Conservation (phyloP, 202 grass and related monocot genomes). For the Zizania palustris region DNA sequence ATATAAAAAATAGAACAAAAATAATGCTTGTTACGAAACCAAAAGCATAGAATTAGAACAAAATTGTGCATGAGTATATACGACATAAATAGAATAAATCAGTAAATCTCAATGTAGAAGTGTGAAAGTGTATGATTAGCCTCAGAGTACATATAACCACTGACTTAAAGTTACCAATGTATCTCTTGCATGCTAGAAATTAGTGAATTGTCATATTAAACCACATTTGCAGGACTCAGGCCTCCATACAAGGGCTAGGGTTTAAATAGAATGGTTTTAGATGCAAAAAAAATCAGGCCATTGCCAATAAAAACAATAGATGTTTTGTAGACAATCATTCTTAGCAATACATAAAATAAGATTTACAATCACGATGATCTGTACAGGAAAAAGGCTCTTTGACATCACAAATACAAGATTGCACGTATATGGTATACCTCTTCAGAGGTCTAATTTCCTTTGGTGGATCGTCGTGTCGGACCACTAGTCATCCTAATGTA, state of each 20-base stretch:
- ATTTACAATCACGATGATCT: constrained; percentile 7
- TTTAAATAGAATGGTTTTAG: too few species aligned
- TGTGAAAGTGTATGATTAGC: constrained; percentile 12
- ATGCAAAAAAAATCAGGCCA: too few species aligned
- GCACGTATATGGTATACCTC: constrained; percentile 59
- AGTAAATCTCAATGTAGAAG: constrained; percentile 12
- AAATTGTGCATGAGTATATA: neutral
- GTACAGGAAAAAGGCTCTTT: constrained; percentile 30
- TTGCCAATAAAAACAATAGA: neutral
- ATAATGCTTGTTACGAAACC: too few species aligned
- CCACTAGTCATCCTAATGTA: constrained; percentile 80
- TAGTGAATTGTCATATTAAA: constrained; percentile 18
- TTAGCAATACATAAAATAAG: constrained; percentile 9
- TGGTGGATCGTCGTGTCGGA: constrained; percentile 84
- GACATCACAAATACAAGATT: constrained; percentile 8
- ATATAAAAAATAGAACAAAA: constrained; percentile 25
- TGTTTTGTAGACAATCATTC: constrained; percentile 5
- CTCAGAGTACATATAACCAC: neutral
- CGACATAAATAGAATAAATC: neutral
- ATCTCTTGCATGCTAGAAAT: neutral
- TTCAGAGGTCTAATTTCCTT: constrained; percentile 89
- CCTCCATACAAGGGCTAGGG: neutral
- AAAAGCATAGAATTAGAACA: constrained; percentile 20
- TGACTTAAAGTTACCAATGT: neutral
- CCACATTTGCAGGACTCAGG: neutral